These are phyloP conservation scores for Penicillium sclerotigenum DNA, from an alignment of 2,329 filamentous ascomycete genomes.

Conservation along the genomic window DNA sequence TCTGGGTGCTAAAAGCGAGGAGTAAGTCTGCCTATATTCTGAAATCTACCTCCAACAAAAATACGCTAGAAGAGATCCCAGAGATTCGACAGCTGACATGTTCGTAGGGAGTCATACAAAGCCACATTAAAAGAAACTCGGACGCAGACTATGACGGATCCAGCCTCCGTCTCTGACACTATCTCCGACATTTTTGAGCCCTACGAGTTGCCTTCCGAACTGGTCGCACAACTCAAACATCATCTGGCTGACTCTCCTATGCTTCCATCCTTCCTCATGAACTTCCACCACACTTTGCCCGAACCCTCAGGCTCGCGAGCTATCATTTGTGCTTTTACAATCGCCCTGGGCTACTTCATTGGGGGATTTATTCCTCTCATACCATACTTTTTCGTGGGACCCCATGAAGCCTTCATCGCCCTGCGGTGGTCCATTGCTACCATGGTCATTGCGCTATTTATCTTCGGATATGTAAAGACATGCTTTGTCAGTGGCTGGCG, in stretches of 20 bases:
- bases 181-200: constrained; percentile 40
- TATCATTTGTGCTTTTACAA: constrained; percentile 39
- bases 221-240: constrained; percentile 35
- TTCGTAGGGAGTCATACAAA: constrained; percentile 38
- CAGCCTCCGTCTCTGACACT: constrained; percentile 29
- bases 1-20: constrained; percentile 57
- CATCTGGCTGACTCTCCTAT: constrained; percentile 38
- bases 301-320: constrained; percentile 40
- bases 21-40: constrained; percentile 23
- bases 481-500: constrained; percentile 41
- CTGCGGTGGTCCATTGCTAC: constrained; percentile 54
- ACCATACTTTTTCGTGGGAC: constrained; percentile 62
- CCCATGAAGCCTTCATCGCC: constrained; percentile 79
- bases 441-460: constrained; percentile 48
- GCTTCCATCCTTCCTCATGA: constrained; percentile 42
- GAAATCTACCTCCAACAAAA: too few species aligned
- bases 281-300: constrained; percentile 41
- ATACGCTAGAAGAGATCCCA: background rate
- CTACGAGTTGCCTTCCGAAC: constrained; percentile 37
- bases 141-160: constrained; percentile 31
- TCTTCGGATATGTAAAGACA: constrained; percentile 53
- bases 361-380: constrained; percentile 51
- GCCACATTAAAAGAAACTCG: constrained; percentile 39
- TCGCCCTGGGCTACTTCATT: constrained; percentile 42
- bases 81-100: background rate